phyloP scores from a whole-genome alignment of 2,329 filamentous ascomycete genomes.

The Fusarium sulawesiense region DNA sequence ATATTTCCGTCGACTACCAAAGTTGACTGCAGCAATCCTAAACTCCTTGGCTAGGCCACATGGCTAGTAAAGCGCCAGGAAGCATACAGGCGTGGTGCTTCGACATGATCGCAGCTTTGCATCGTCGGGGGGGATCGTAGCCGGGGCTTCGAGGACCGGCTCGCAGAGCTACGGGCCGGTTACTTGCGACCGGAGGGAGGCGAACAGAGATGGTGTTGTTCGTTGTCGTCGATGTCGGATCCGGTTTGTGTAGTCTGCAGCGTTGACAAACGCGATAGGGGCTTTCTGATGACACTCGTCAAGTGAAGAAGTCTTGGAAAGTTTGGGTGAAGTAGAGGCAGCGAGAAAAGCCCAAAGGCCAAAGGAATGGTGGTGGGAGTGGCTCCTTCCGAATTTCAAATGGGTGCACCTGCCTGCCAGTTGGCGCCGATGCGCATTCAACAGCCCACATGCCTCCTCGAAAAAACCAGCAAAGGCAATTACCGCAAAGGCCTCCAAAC shows the following conservation, averaged over 20 bases:
- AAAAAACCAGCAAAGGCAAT: background rate
- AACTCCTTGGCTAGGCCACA: background rate
- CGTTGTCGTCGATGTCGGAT: background rate
- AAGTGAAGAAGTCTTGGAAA: background rate
- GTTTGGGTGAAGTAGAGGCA: background rate
- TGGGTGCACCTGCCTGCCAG: background rate
- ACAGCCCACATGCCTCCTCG: background rate
- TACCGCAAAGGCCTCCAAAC: background rate
- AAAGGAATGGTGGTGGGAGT: background rate
- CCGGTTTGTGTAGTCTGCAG: background rate
- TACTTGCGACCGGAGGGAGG: background rate
- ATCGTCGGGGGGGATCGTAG: background rate
- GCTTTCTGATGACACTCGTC: background rate
- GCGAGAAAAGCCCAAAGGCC: background rate
- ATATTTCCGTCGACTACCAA: rapidly evolving
- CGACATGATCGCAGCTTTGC: background rate
- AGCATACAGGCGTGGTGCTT: background rate
- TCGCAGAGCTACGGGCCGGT: background rate
- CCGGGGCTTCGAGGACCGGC: background rate
- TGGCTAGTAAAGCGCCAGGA: background rate
- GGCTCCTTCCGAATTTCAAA: background rate
- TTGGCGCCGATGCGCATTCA: background rate
- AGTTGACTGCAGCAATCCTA: background rate
- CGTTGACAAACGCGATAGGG: background rate
- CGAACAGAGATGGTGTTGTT: background rate